These are phyloP conservation scores for Mycena kentingensis DNA, from an alignment of 768 basidiomycete genomes.

Conservation along the genomic window DNA sequence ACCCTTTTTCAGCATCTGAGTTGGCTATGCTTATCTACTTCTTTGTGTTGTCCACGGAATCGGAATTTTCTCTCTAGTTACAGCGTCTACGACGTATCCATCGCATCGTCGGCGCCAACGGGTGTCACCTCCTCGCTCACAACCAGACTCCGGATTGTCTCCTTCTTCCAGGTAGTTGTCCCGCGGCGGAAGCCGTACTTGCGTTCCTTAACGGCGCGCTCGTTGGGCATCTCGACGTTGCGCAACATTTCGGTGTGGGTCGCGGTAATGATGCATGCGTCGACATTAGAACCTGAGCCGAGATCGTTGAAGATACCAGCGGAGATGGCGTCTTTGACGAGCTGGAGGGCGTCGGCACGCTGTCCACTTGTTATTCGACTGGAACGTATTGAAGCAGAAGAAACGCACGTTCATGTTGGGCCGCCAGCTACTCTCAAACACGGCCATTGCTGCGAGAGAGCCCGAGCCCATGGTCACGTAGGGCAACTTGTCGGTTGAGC, in stretches of 20 bases:
- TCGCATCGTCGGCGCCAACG: conserved; percentile 61
- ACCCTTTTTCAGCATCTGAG: conserved; percentile 77
- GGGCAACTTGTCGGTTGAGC: conserved; percentile 96
- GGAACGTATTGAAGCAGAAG: not conserved
- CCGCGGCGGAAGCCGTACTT: conserved; percentile 76
- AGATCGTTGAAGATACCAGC: conserved; percentile 99
- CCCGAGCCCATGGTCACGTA: conserved; percentile 99
- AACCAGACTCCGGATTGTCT: conserved; percentile 71
- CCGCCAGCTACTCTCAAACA: conserved; percentile 88
- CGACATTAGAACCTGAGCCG: conserved; percentile 97
- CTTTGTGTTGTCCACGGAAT: not conserved
- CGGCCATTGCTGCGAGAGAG: conserved; percentile 95
- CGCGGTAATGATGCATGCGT: conserved; percentile 93
- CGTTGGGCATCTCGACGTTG: conserved; percentile 91
- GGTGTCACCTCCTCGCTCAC: conserved; percentile 68
- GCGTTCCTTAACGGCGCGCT: conserved; percentile 76
- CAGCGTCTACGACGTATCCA: conserved; percentile 69
- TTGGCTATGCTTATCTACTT: conserved; percentile 8
- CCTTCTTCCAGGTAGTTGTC: conserved; percentile 87
- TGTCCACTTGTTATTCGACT: conserved; percentile 31
- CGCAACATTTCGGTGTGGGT: conserved; percentile 88
- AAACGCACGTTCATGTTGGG: conserved; percentile 73
- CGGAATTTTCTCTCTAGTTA: not conserved
- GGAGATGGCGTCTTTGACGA: conserved; percentile 86
- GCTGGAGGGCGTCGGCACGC: conserved; percentile 77